phyloP scores from a whole-genome alignment of 208 protist species.

The Crithidia expoeki region DNA sequence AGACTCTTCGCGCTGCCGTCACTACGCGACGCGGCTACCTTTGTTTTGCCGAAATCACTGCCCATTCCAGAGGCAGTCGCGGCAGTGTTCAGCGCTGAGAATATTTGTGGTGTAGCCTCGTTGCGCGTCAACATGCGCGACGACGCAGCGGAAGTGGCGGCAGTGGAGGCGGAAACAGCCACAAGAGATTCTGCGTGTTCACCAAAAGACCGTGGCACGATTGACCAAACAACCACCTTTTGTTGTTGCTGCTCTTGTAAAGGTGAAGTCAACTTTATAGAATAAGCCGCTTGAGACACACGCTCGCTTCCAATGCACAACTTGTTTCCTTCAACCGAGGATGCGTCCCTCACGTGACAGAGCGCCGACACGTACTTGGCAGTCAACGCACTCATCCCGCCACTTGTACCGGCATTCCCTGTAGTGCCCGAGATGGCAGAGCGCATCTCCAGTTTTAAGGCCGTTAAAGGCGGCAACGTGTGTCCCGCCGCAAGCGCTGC shows the following conservation, averaged over 20 bases:
- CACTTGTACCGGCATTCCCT: not conserved
- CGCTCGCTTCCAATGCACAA: conserved; percentile 3
- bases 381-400: not conserved
- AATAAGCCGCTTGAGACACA: not conserved
- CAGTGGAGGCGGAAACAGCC: not conserved
- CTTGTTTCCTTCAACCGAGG: not conserved
- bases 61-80: not conserved
- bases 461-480: conserved; percentile 7
- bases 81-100: not conserved
- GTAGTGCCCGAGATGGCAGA: not conserved
- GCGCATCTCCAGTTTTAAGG: conserved; percentile 10
- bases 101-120: not conserved
- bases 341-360: not conserved
- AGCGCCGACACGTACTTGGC: not conserved
- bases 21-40: no score
- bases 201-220: conserved; percentile 3
- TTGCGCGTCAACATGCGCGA: conserved; percentile 4
- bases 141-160: conserved; percentile 4
- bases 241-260: not conserved
- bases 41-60: no score
- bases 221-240: not conserved
- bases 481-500: conserved; percentile 16
- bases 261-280: not conserved
- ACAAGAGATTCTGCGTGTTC: not conserved
- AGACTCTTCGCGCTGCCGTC: no score